Percentiles rank a stretch among this genome's conserved stretches.
phyloP scores from a whole-genome alignment of 2,329 filamentous ascomycete genomes.

The Monosporascus sp. region DNA sequence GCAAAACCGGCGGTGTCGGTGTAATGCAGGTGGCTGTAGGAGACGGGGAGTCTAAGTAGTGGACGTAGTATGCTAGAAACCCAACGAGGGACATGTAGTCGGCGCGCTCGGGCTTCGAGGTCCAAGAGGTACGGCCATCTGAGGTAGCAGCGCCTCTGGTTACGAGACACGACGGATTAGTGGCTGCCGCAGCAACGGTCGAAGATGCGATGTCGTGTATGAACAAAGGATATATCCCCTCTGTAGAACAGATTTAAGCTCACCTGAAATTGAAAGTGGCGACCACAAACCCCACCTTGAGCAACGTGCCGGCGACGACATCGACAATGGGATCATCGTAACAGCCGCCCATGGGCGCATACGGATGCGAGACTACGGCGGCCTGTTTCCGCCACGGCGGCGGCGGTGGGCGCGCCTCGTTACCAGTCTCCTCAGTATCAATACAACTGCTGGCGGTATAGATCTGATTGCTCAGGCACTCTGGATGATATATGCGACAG shows the following conservation, averaged over 20 bases:
- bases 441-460: slow-evolving; percentile 7
- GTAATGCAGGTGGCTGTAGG: slow-evolving; percentile 1
- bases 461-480: slow-evolving; percentile 31
- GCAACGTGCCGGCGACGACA: slow-evolving; percentile 56
- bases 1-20: slow-evolving; percentile 30
- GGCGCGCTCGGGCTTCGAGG: slow-evolving; percentile 68
- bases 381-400: slow-evolving; percentile 43
- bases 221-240: no score
- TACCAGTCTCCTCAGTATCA: neutral
- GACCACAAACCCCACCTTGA: slow-evolving; percentile 69
- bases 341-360: slow-evolving; percentile 78
- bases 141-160: slow-evolving; percentile 70
- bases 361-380: slow-evolving; percentile 74
- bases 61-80: slow-evolving; percentile 71
- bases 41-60: slow-evolving; percentile 44
- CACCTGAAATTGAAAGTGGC: slow-evolving; percentile 90
- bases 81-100: slow-evolving; percentile 83
- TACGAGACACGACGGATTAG: slow-evolving; percentile 8
- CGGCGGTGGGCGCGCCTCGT: slow-evolving; percentile 34
- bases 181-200: neutral
- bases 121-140: slow-evolving; percentile 80
- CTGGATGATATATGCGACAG: slow-evolving; percentile 77
- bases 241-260: neutral
- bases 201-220: neutral
- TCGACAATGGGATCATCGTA: slow-evolving; percentile 78